Conservation (phyloP, 306 rosid species). For the Acmispon strigosus region DNA sequence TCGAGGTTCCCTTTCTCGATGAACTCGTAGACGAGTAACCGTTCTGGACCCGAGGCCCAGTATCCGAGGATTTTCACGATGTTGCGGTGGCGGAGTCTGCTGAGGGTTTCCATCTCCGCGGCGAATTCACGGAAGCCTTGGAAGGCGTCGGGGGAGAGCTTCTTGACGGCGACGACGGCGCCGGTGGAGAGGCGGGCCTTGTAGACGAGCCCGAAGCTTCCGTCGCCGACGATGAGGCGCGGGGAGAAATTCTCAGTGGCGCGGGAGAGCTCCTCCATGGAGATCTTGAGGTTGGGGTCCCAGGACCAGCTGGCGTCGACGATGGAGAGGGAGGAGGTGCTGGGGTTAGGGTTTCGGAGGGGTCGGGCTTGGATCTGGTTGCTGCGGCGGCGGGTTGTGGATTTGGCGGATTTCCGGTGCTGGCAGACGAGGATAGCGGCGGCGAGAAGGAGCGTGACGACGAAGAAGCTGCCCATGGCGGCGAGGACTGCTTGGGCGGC, state of each 20-base stretch:
- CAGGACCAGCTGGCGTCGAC: conserved; percentile 61
- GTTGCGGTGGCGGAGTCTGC: conserved; percentile 59
- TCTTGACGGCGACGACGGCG: conserved; percentile 68
- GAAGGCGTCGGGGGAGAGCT: conserved; percentile 78
- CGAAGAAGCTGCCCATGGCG: conserved; percentile 49
- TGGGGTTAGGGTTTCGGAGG: neutral
- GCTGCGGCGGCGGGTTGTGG: neutral
- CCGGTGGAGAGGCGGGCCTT: conserved; percentile 68
- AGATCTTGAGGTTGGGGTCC: conserved; percentile 57
- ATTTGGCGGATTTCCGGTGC: conserved; percentile 10
- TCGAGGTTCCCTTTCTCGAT: conserved; percentile 69
- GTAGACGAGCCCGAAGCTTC: conserved; percentile 90
- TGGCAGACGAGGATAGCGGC: conserved; percentile 29
- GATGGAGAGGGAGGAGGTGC: conserved; percentile 10
- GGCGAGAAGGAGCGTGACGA: conserved; percentile 35
- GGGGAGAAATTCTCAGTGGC: conserved; percentile 74
- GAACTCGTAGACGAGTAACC: conserved; percentile 76
- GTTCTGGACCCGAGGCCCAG: conserved; percentile 62
- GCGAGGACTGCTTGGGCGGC: conserved; percentile 21
- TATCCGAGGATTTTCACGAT: conserved; percentile 73
- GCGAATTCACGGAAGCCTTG: conserved; percentile 92
- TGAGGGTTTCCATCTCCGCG: conserved; percentile 90
- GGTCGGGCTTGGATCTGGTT: neutral
- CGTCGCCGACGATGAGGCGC: conserved; percentile 75
- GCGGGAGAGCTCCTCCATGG: conserved; percentile 52